phyloP scores from a whole-genome alignment of 768 basidiomycete genomes.

The Panellus pusillus region DNA sequence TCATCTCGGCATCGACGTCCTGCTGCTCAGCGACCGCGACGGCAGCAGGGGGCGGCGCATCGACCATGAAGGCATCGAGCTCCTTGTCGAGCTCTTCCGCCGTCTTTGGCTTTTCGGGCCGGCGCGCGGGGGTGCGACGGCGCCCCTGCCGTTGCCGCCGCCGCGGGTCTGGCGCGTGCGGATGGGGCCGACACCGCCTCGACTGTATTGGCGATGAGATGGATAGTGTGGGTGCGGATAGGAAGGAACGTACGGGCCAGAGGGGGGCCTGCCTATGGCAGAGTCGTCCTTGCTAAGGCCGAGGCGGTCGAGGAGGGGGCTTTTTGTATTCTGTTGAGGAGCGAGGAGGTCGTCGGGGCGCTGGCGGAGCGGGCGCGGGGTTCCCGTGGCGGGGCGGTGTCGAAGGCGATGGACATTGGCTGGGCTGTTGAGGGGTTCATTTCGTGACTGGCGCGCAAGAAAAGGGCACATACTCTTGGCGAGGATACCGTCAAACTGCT shows the following conservation, averaged over 20 bases:
- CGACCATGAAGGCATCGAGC: conserved; percentile 83
- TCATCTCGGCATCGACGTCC: conserved; percentile 63
- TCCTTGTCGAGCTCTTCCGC: conserved; percentile 87
- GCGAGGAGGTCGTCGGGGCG: conserved; percentile 55
- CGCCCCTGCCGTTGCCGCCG: conserved; percentile 27
- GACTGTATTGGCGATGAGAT: conserved; percentile 25
- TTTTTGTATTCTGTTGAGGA: conserved; percentile 76
- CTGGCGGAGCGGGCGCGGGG: conserved; percentile 48
- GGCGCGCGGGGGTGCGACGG: conserved; percentile 29
- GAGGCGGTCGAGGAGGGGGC: conserved; percentile 65
- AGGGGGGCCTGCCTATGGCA: conserved; percentile 29
- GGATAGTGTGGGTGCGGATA: neutral
- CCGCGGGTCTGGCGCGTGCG: conserved; percentile 39
- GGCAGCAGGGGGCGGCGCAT: conserved; percentile 34
- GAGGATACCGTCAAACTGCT: conserved; percentile 81
- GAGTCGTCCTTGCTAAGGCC: conserved; percentile 47
- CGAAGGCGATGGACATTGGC: conserved; percentile 71
- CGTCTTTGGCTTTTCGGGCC: conserved; percentile 60
- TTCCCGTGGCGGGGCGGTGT: conserved; percentile 47
- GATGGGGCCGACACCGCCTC: conserved; percentile 46
- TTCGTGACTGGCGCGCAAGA: conserved; percentile 9
- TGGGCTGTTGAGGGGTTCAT: conserved; percentile 62
- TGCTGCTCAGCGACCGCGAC: too few species aligned
- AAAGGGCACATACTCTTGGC: conserved; percentile 67
- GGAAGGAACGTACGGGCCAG: conserved; percentile 37